These are phyloP conservation scores for Xylaria venustula DNA, from an alignment of 495 filamentous ascomycete genomes.

Conservation along the genomic window DNA sequence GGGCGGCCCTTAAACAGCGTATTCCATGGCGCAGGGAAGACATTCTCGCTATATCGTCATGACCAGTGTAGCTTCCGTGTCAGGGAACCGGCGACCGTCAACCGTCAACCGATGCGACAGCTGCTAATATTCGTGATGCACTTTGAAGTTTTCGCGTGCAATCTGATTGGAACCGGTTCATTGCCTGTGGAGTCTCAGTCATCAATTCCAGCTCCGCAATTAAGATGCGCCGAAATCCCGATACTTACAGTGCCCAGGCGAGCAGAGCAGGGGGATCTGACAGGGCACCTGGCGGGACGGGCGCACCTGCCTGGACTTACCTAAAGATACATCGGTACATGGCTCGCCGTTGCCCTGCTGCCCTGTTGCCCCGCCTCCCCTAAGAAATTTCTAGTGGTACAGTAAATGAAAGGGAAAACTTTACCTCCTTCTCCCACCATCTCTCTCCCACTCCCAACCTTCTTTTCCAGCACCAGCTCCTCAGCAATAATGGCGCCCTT, in stretches of 20 bases:
- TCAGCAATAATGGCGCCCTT: constrained; percentile 71
- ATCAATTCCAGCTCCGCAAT: constrained; percentile 4
- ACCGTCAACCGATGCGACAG: neutral
- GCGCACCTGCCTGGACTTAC: no score
- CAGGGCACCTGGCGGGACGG: no score
- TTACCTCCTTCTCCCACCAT: constrained; percentile 18
- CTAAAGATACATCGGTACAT: neutral
- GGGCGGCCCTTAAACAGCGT: constrained; percentile 29
- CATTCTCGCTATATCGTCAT: constrained; percentile 32
- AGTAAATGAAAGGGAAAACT: constrained; percentile 10
- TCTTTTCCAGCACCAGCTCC: constrained; percentile 33
- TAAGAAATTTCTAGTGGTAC: constrained; percentile 20
- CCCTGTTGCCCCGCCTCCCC: constrained; percentile 28
- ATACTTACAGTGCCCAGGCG: neutral
- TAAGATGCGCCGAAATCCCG: constrained; percentile 15
- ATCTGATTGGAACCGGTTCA: neutral
- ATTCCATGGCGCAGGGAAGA: constrained; percentile 27
- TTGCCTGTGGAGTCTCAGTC: neutral
- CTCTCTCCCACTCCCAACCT: constrained; percentile 35
- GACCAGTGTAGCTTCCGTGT: constrained; percentile 6
- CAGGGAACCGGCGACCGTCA: neutral
- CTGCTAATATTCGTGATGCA: constrained; percentile 4
- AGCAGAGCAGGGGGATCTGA: neutral
- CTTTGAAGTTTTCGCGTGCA: constrained; percentile 5
- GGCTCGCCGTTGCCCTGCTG: constrained; percentile 1